phyloP scores from a whole-genome alignment of 2,329 filamentous ascomycete species.

The Fusarium floridanum region DNA sequence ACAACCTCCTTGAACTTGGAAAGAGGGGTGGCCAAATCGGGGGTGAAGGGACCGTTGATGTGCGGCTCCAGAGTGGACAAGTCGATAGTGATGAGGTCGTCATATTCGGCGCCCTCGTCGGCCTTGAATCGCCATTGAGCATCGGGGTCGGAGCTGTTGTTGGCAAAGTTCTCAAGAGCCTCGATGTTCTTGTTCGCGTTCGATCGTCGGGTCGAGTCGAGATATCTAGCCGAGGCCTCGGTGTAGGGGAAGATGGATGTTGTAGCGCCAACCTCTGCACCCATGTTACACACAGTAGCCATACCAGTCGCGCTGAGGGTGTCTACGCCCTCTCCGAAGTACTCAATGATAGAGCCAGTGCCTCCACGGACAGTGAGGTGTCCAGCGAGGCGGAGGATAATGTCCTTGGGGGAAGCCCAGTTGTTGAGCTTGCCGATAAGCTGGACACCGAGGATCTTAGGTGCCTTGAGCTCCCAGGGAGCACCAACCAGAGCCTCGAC shows the following conservation, averaged over 20 bases:
- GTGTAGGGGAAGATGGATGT: slow-evolving; percentile 97
- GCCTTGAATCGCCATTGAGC: slow-evolving; percentile 77
- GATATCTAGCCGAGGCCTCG: slow-evolving; percentile 84
- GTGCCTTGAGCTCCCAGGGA: slow-evolving; percentile 97
- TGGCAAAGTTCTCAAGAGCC: slow-evolving; percentile 68
- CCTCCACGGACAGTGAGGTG: slow-evolving; percentile 92
- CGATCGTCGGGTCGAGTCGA: slow-evolving; percentile 79
- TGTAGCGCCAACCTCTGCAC: slow-evolving; percentile 89
- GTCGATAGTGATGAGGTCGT: slow-evolving; percentile 96
- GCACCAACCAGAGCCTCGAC: slow-evolving; percentile 97
- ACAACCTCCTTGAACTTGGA: slow-evolving; percentile 97
- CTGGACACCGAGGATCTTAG: slow-evolving; percentile 87
- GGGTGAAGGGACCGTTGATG: slow-evolving; percentile 99
- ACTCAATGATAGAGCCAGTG: slow-evolving; percentile 95
- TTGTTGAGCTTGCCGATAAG: slow-evolving; percentile 86
- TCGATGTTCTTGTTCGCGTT: slow-evolving; percentile 77
- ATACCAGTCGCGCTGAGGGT: slow-evolving; percentile 92
- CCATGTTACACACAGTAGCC: slow-evolving; percentile 94
- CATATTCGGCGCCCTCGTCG: slow-evolving; percentile 89
- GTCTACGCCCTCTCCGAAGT: slow-evolving; percentile 90
- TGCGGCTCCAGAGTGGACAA: slow-evolving; percentile 95
- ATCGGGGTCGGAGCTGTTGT: slow-evolving; percentile 57
- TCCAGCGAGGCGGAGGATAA: slow-evolving; percentile 91
- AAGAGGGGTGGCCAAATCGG: slow-evolving; percentile 96
- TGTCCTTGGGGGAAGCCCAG: slow-evolving; percentile 95